Base-by-base conservation (phyloP, 1,284 basidiomycete species). In the Chiua sp. region DNA sequence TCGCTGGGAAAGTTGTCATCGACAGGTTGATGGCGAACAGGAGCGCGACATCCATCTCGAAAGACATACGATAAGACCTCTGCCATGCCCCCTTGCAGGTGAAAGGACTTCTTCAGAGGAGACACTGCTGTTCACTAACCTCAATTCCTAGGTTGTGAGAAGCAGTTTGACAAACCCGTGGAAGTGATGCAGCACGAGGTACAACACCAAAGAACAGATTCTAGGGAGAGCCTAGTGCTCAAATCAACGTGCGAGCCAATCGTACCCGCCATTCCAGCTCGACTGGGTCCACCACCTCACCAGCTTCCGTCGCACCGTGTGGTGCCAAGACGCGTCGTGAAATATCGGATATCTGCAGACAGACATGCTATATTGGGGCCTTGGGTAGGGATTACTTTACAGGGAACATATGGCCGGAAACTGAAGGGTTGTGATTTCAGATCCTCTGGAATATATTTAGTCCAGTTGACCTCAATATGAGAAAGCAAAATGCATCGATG, bases 271-370 rank as follows among this genome's bases (percentile, higher is more conserved):
- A 61, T 68, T 47, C 65, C 72, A 28, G 65, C 72, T 54, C 70
- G 71, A 48, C 66, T 75, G 33, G 75, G 72, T 32, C 67, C 72
- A 33, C 72, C 76, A 50, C 76, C 78, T n/a, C 60, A 62, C 7
- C 65, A 58, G 13, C 66, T 88, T 48, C 84, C 86, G 22, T 77
- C 84, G 3, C 85, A 85, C 65, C 77, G 81, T 67, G 72, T 79
- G 32, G 75, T 81, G 56, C 72, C 80, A 12, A 71, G 78, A 62
- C 78, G 73, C 15, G 71, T 87, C 4, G 65, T 71, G 11, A 78
- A 72, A 48, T 72, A 78, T 47, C 70, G 70, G 5, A 84, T 87
- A 63, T 75, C 82, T 18, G 67, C 73, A 59, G 79, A 81, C 37
- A 76, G 80, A 56, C 87, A 88, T 65, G 74, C 74, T 20, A 70